Percentiles rank a stretch among this genome's conserved stretches.
phyloP scores from a whole-genome alignment of 495 filamentous ascomycete species.

The Penicillium herquei region DNA sequence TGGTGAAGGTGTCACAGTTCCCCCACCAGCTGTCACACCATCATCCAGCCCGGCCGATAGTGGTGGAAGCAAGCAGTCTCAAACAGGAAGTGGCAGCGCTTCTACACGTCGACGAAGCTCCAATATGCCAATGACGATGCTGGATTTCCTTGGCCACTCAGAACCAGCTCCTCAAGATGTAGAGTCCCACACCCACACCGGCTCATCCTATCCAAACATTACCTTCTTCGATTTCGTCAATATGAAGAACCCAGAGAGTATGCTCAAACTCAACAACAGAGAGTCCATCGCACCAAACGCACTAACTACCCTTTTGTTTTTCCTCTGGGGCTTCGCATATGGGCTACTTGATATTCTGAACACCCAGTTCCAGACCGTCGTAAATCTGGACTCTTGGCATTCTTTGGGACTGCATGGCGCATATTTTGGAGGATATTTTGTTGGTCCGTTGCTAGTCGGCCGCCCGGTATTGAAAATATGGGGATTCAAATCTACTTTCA shows the following conservation, averaged over 20 bases:
- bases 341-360: constrained; percentile 78
- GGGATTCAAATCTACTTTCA: constrained; percentile 68
- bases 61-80: constrained; percentile 15
- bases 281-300: constrained; percentile 57
- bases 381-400: constrained; percentile 44
- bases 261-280: constrained; percentile 61
- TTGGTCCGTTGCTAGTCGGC: constrained; percentile 59
- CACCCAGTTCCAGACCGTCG: constrained; percentile 51
- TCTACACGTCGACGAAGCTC: constrained; percentile 10
- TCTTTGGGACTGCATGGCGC: constrained; percentile 61
- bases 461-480: constrained; percentile 56
- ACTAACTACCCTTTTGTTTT: constrained; percentile 74
- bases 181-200: constrained; percentile 34
- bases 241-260: constrained; percentile 72
- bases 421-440: constrained; percentile 62
- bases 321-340: constrained; percentile 86
- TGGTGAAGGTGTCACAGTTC: constrained; percentile 12
- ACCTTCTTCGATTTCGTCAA: constrained; percentile 82
- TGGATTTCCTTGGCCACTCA: constrained; percentile 37
- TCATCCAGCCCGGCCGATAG: constrained; percentile 11
- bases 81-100: constrained; percentile 11
- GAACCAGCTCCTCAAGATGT: constrained; percentile 23
- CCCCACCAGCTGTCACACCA: constrained; percentile 10
- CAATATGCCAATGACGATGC: constrained; percentile 24
- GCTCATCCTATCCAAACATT: constrained; percentile 33